A percentile compares a stretch with the other conserved stretches of the same genome.
Conservation (phyloP, 116 monocot species). For the Trichopus zeylanicus region DNA sequence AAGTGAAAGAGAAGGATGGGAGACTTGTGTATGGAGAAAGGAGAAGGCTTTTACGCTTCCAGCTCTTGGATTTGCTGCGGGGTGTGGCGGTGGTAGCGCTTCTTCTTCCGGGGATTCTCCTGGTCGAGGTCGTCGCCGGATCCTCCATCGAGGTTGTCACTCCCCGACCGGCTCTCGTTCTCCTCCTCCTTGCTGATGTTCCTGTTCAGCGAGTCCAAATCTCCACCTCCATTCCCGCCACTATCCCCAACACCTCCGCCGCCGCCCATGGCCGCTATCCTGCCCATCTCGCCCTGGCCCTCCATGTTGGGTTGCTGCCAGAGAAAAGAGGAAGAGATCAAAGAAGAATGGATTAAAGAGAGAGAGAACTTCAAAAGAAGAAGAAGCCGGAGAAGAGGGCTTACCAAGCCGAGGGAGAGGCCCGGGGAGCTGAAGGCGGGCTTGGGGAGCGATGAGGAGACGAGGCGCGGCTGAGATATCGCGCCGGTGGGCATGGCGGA, state of each 20-base stretch:
- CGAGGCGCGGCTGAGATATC: constrained; percentile 24
- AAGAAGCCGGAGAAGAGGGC: neutral
- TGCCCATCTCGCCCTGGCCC: constrained; percentile 19
- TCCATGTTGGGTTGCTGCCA: constrained; percentile 33
- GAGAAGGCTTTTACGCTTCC: constrained; percentile 43
- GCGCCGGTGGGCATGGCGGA: constrained; percentile 26
- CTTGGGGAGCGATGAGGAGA: constrained; percentile 20
- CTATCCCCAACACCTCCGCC: neutral
- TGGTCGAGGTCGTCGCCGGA: constrained; percentile 75
- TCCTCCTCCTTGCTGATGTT: constrained; percentile 14
- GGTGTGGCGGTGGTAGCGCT: constrained; percentile 92
- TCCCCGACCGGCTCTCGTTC: constrained; percentile 82
- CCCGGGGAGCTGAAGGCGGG: constrained; percentile 44
- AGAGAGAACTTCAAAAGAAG: too few species aligned
- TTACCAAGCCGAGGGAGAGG: constrained; percentile 84
- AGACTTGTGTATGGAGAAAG: neutral
- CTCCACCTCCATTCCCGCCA: constrained; percentile 1
- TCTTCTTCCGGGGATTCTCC: constrained; percentile 69
- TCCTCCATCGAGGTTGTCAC: constrained; percentile 73
- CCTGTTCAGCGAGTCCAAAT: constrained; percentile 3
- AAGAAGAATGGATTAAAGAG: neutral
- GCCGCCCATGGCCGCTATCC: neutral
- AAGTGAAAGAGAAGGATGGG: neutral
- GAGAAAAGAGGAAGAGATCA: neutral
- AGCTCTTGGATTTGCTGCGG: constrained; percentile 98